A percentile compares a stretch with the other conserved stretches of the same genome.
These are phyloP conservation scores for Coffea eugenioides DNA, from an alignment of 257 asterid genomes.

Conservation along the genomic window DNA sequence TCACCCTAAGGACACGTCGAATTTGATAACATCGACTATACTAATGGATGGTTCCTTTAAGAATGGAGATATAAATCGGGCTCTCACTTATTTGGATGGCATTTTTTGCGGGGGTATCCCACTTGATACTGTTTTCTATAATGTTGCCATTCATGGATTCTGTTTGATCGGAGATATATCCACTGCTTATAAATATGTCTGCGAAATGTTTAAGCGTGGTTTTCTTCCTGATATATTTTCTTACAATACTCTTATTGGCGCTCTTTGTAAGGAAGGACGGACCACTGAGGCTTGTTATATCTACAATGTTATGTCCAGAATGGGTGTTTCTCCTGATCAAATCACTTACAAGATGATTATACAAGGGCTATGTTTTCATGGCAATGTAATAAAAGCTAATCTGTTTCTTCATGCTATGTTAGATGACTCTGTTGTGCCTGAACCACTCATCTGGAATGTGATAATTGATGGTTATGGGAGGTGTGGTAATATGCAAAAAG, in stretches of 20 bases:
- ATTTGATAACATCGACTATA: slow-evolving; percentile 66
- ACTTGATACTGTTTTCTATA: slow-evolving; percentile 67
- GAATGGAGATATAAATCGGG: slow-evolving; percentile 52
- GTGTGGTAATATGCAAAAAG: slow-evolving; percentile 47
- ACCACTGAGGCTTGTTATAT: slow-evolving; percentile 68
- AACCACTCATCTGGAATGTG: slow-evolving; percentile 70
- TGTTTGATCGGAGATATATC: slow-evolving; percentile 48
- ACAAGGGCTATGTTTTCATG: slow-evolving; percentile 60
- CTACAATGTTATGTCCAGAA: slow-evolving; percentile 58
- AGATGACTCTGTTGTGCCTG: slow-evolving; percentile 48
- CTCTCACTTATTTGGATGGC: slow-evolving; percentile 54
- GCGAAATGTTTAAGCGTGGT: slow-evolving; percentile 72
- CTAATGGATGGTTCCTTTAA: slow-evolving; percentile 78
- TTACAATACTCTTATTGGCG: slow-evolving; percentile 63
- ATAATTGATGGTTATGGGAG: slow-evolving; percentile 67
- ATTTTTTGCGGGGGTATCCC: slow-evolving; percentile 33
- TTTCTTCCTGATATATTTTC: slow-evolving; percentile 61
- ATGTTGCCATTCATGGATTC: slow-evolving; percentile 66
- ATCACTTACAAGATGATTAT: slow-evolving; percentile 71
- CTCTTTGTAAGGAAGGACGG: slow-evolving; percentile 67
- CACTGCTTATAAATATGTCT: slow-evolving; percentile 40
- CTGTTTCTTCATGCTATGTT: slow-evolving; percentile 54
- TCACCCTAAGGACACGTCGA: slow-evolving; percentile 29
- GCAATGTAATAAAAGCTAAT: slow-evolving; percentile 51
- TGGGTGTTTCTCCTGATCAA: slow-evolving; percentile 67